A percentile compares a stretch with the other conserved stretches of the same genome.
These are phyloP conservation scores for Nicotiana noctiflora DNA, from an alignment of 257 asterid genomes.

Conservation along the genomic window DNA sequence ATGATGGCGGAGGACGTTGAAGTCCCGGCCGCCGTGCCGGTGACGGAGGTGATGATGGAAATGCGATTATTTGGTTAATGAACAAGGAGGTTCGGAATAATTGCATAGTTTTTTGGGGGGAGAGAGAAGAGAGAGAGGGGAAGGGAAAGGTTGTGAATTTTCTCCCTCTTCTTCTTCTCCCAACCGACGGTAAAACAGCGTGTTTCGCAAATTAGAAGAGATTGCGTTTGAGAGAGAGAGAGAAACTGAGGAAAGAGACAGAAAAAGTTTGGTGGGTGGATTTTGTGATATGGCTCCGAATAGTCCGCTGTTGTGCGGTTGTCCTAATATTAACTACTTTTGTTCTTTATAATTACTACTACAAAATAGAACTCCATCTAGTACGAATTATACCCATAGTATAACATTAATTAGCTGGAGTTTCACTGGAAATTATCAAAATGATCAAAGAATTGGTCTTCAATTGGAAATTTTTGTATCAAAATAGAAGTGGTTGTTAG, in stretches of 20 bases:
- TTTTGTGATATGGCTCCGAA: not conserved
- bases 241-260: not conserved
- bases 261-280: not conserved
- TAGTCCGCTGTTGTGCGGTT: not conserved
- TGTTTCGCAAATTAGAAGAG: not conserved
- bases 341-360: no score
- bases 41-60: conserved; percentile 24
- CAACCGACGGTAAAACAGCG: not conserved
- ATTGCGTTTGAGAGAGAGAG: not conserved
- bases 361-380: no score
- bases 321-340: not conserved
- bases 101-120: conserved; percentile 28
- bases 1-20: not conserved
- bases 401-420: not conserved
- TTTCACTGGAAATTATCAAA: not conserved
- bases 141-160: not conserved
- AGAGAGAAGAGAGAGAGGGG: not conserved
- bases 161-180: conserved; percentile 5
- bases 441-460: not conserved
- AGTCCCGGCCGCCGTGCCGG: conserved; percentile 11
- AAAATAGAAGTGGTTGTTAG: not conserved
- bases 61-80: not conserved
- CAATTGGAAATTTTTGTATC: not conserved
- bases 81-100: conserved; percentile 20
- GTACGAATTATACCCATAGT: not conserved